Conservation (phyloP, 148 eudicot species). For the Vaccinium corymbosum region DNA sequence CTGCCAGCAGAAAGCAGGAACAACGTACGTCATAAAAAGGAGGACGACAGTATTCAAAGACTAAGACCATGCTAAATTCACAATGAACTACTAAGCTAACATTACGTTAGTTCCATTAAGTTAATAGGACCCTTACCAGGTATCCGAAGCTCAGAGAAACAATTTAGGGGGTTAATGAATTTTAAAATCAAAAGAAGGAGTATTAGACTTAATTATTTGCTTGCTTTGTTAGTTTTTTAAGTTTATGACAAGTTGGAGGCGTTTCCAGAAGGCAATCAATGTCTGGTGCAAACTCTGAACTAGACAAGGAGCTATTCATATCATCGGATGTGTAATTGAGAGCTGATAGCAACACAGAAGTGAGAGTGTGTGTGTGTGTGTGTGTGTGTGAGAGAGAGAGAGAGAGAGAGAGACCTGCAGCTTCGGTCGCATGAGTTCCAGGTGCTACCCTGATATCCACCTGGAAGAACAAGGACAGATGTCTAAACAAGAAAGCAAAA, state of each 20-base stretch:
- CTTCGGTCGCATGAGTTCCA: slow-evolving; percentile 93
- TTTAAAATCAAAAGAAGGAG: neutral
- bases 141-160: neutral
- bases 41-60: neutral
- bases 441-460: slow-evolving; percentile 94
- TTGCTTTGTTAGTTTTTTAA: neutral
- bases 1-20: slow-evolving; percentile 35
- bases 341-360: neutral
- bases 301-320: neutral
- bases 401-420: slow-evolving; percentile 51
- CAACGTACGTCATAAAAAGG: neutral
- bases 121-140: neutral
- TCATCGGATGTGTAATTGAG: neutral
- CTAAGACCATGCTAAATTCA: neutral
- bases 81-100: neutral
- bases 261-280: slow-evolving; percentile 1
- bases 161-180: neutral
- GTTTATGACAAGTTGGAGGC: neutral
- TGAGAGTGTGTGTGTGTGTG: neutral
- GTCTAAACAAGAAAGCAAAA: neutral
- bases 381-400: neutral
- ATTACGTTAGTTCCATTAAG: neutral
- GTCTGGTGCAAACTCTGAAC: neutral
- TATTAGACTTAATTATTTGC: neutral
- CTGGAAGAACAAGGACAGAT: slow-evolving; percentile 27